Conservation (phyloP, 2,329 filamentous ascomycete genomes). For the Aspergillus candidus region DNA sequence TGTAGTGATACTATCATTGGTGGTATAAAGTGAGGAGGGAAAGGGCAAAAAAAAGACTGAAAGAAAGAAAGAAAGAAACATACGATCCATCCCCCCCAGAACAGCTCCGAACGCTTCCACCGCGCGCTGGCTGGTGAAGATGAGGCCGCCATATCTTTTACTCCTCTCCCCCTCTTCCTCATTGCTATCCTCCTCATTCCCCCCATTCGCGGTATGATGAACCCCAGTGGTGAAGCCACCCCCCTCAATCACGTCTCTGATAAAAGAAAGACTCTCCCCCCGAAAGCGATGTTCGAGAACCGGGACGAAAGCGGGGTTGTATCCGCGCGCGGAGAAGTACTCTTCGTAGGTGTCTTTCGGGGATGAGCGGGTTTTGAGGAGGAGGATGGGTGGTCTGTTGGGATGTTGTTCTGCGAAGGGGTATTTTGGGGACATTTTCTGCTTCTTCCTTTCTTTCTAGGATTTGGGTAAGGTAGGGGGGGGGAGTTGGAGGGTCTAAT, state of each 20-base stretch:
- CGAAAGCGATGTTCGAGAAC: slow-evolving; percentile 43
- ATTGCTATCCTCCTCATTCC: too few species aligned
- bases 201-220: too few species aligned
- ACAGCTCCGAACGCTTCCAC: slow-evolving; percentile 41
- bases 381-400: slow-evolving; percentile 32
- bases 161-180: too few species aligned
- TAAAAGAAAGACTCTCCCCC: slow-evolving; percentile 25
- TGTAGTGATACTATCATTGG: too few species aligned
- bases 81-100: slow-evolving; percentile 21
- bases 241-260: too few species aligned
- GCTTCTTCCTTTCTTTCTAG: slow-evolving; percentile 1
- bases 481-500: not conserved
- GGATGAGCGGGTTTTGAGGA: slow-evolving; percentile 44
- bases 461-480: not conserved
- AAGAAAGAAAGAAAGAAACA: slow-evolving; percentile 4
- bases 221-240: too few species aligned
- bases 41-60: not conserved
- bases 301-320: slow-evolving; percentile 39
- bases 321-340: slow-evolving; percentile 34
- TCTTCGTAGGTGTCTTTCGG: slow-evolving; percentile 42
- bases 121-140: slow-evolving; percentile 46
- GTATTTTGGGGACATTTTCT: not conserved
- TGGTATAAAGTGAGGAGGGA: too few species aligned
- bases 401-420: not conserved
- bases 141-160: slow-evolving; percentile 41